A percentile compares a stretch with the other conserved stretches of the same genome.
phyloP scores from a whole-genome alignment of 805 yeast species.

The Lachancea sp. region DNA sequence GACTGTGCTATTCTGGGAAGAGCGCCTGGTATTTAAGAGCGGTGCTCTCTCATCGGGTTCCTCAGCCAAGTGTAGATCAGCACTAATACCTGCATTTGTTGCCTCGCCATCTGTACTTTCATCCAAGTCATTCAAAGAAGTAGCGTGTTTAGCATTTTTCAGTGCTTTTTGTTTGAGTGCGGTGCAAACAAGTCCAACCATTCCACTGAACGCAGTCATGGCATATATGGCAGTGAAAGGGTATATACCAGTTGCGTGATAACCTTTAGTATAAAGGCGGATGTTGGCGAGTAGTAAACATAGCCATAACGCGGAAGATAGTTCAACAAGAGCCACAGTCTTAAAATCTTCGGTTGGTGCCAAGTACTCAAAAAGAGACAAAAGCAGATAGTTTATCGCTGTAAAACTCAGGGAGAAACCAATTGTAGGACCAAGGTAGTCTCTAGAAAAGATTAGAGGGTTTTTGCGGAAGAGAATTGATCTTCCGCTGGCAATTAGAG shows the following conservation, averaged over 20 bases:
- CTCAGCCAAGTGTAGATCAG: not conserved
- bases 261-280: constrained; percentile 41
- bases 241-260: constrained; percentile 44
- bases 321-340: constrained; percentile 48
- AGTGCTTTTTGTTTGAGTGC: constrained; percentile 6
- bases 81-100: not conserved
- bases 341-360: constrained; percentile 55
- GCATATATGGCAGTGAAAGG: constrained; percentile 41
- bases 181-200: constrained; percentile 41
- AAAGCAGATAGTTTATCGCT: constrained; percentile 48
- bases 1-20: constrained; percentile 11
- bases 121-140: not conserved
- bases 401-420: constrained; percentile 44
- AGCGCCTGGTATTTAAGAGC: constrained; percentile 21
- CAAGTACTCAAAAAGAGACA: constrained; percentile 36
- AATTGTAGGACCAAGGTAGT: constrained; percentile 44
- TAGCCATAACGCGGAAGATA: constrained; percentile 53
- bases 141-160: not conserved
- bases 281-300: constrained; percentile 46
- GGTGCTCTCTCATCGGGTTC: constrained; percentile 32
- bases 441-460: constrained; percentile 47
- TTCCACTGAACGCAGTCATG: constrained; percentile 41
- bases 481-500: constrained; percentile 34
- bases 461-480: constrained; percentile 38
- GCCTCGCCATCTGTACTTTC: no score